These are phyloP conservation scores for Neonectria coccinea DNA, from an alignment of 2,329 filamentous ascomycete genomes.

Conservation along the genomic window DNA sequence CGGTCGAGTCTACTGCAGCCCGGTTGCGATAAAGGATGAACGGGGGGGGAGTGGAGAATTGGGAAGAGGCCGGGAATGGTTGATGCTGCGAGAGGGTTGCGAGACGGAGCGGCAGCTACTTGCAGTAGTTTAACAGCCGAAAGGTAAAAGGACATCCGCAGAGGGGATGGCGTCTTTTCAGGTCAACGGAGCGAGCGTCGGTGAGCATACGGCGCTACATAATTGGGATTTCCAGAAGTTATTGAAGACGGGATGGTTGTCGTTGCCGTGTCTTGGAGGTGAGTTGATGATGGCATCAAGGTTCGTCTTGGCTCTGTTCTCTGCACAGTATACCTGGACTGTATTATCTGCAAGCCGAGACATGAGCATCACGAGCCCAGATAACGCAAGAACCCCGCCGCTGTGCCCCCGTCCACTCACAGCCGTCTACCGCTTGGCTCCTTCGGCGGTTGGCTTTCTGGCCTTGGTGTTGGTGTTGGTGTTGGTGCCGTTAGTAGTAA, in stretches of 20 bases:
- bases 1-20: constrained; percentile 36
- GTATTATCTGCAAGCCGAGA: constrained; percentile 1
- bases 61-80: constrained; percentile 26
- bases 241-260: not conserved
- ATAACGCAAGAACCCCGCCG: constrained; percentile 6
- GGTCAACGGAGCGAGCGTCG: not conserved
- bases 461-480: not conserved
- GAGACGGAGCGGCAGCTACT: constrained; percentile 16
- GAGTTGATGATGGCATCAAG: constrained; percentile 5
- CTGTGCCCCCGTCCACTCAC: not conserved
- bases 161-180: constrained; percentile 4
- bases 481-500: not conserved
- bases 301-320: not conserved
- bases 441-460: not conserved
- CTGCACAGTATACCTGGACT: not conserved
- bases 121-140: constrained; percentile 5
- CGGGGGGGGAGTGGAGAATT: constrained; percentile 23
- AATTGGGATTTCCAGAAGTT: constrained; percentile 1
- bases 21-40: constrained; percentile 31
- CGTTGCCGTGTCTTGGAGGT: not conserved
- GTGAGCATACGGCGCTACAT: not conserved
- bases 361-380: constrained; percentile 7
- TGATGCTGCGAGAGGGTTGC: constrained; percentile 6
- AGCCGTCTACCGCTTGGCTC: not conserved
- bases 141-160: not conserved